A percentile compares a stretch with the other conserved stretches of the same genome.
Conservation (phyloP, 1,284 basidiomycete species). For the Trametes hirsuta region DNA sequence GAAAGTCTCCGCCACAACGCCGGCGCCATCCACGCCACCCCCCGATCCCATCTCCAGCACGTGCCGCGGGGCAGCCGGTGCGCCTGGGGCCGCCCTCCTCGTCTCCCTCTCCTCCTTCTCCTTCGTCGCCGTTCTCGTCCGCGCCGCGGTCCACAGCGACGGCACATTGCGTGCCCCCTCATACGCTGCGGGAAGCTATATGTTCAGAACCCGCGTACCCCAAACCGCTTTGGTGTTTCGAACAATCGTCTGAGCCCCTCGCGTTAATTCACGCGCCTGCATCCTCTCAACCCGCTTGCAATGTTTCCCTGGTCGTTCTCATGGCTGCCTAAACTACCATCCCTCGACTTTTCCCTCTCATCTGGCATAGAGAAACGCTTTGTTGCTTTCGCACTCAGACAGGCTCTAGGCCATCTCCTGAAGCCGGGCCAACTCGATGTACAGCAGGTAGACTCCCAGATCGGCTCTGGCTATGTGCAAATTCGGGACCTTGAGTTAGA, state of each 20-base stretch:
- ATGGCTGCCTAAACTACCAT: slow-evolving; percentile 65
- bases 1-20: neutral
- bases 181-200: slow-evolving; percentile 4
- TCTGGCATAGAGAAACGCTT: slow-evolving; percentile 87
- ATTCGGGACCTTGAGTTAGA: slow-evolving; percentile 85
- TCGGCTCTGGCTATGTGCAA: slow-evolving; percentile 87
- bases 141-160: neutral
- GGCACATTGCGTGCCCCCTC: neutral
- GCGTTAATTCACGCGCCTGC: slow-evolving; percentile 1
- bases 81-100: slow-evolving; percentile 3
- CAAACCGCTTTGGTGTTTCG: neutral
- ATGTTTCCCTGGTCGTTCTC: slow-evolving; percentile 46
- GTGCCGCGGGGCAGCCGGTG: slow-evolving; percentile 3
- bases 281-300: slow-evolving; percentile 2
- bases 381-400: slow-evolving; percentile 87
- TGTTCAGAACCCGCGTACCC: neutral
- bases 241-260: too few species aligned
- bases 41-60: slow-evolving; percentile 2
- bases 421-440: slow-evolving; percentile 88
- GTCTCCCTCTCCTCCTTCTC: slow-evolving; percentile 5
- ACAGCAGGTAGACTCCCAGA: slow-evolving; percentile 89
- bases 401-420: slow-evolving; percentile 83
- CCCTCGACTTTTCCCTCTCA: slow-evolving; percentile 74
- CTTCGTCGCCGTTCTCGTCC: neutral
- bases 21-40: neutral